Evolutionary conservation across 306 rosid genomes (phyloP).

Genomic region (Ormosia semicastrata): DNA sequence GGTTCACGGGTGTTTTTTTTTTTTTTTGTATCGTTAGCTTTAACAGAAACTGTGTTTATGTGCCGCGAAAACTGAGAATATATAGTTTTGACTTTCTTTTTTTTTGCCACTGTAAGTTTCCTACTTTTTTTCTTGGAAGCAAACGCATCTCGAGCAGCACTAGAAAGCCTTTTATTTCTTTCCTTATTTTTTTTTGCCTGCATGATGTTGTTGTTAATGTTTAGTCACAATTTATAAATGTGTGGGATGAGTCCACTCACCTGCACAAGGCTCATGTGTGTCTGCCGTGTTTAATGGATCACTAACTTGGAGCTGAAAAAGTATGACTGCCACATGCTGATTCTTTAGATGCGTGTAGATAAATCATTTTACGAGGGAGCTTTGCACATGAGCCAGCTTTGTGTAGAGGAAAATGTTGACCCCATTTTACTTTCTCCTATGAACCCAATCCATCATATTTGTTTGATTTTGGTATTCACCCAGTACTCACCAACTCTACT

Average conservation of each 20-base stretch:
- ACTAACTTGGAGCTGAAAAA: conserved; percentile 38
- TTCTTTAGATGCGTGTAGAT: conserved; percentile 36
- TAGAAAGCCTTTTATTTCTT: not conserved
- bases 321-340: conserved; percentile 27
- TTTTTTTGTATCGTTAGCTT: not conserved
- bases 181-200: not conserved
- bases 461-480: not conserved
- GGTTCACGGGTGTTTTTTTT: not conserved
- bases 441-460: not conserved
- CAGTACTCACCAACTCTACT: conserved; percentile 13
- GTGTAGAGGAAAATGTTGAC: not conserved
- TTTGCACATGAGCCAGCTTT: conserved; percentile 37
- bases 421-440: conserved; percentile 21
- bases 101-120: not conserved
- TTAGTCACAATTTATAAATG: not conserved
- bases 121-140: not conserved
- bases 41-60: not conserved
- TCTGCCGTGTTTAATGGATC: conserved; percentile 71
- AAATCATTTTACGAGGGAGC: conserved; percentile 34
- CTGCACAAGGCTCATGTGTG: conserved; percentile 49
- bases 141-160: conserved; percentile 12
- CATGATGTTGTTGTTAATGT: not conserved
- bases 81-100: not conserved
- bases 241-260: not conserved
- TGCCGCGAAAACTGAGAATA: not conserved